Conservation (phyloP, 306 rosid genomes). For the Trifolium fragiferum region DNA sequence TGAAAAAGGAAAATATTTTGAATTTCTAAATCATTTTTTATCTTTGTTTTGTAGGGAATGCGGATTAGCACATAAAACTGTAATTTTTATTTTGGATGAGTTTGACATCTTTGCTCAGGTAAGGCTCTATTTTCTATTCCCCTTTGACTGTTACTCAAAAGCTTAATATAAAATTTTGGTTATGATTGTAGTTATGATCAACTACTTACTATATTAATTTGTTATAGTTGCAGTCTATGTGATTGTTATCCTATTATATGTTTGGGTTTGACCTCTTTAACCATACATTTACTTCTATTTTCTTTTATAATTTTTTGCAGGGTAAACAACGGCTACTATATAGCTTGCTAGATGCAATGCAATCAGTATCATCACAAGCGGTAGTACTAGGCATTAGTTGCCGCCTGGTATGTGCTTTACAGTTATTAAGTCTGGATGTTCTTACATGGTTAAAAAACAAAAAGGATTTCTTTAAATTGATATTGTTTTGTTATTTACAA, state of each 20-base stretch:
- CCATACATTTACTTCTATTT: constrained; percentile 26
- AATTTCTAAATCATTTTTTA: constrained; percentile 35
- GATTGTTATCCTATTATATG: constrained; percentile 10
- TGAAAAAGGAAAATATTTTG: constrained; percentile 10
- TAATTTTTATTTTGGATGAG: constrained; percentile 83
- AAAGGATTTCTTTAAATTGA: constrained; percentile 17
- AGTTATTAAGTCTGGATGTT: constrained; percentile 30
- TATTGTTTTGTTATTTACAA: constrained; percentile 19
- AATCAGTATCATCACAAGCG: constrained; percentile 87
- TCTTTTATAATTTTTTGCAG: constrained; percentile 51
- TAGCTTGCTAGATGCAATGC: constrained; percentile 93
- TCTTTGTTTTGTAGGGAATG: constrained; percentile 76
- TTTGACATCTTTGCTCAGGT: constrained; percentile 97
- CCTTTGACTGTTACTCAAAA: constrained; percentile 36
- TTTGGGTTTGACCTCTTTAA: constrained; percentile 36
- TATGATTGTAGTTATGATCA: constrained; percentile 22
- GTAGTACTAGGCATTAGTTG: constrained; percentile 89
- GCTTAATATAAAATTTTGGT: constrained; percentile 26
- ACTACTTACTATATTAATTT: constrained; percentile 11
- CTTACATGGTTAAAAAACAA: neutral
- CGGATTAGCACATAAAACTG: constrained; percentile 88
- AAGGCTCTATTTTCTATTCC: constrained; percentile 41
- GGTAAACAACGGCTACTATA: constrained; percentile 92
- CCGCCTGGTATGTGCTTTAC: constrained; percentile 67
- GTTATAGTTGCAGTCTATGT: constrained; percentile 21